Conservation (phyloP, 345 rosid species). For the Populus nigra region DNA sequence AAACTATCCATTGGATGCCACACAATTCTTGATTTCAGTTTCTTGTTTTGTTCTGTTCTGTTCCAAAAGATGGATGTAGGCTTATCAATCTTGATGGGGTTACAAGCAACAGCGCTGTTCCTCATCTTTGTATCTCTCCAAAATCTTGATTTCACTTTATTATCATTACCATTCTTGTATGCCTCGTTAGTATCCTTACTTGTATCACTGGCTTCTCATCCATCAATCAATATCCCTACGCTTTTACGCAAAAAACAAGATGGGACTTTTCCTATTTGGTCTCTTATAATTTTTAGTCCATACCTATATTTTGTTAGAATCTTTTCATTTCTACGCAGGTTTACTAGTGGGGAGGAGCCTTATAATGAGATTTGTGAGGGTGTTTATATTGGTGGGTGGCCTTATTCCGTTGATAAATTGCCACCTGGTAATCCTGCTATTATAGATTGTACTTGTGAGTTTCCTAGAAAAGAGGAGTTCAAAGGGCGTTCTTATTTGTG, state of each 20-base stretch:
- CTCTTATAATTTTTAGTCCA: slow-evolving; percentile 52
- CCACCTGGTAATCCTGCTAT: slow-evolving; percentile 74
- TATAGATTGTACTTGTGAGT: slow-evolving; percentile 69
- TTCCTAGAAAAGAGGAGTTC: slow-evolving; percentile 48
- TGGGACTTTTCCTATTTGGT: slow-evolving; percentile 63
- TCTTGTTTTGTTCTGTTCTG: neutral
- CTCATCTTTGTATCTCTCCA: slow-evolving; percentile 29
- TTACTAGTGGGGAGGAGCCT: slow-evolving; percentile 50
- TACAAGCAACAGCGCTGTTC: slow-evolving; percentile 38
- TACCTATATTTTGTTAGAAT: slow-evolving; percentile 47
- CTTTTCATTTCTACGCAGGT: slow-evolving; percentile 44
- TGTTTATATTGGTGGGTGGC: slow-evolving; percentile 74
- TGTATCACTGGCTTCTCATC: slow-evolving; percentile 30
- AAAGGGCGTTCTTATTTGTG: slow-evolving; percentile 50
- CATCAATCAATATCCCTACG: slow-evolving; percentile 25
- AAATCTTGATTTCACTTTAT: slow-evolving; percentile 27
- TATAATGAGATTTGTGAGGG: slow-evolving; percentile 53
- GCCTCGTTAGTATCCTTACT: slow-evolving; percentile 43
- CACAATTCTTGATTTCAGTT: neutral
- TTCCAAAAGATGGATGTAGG: slow-evolving; percentile 50
- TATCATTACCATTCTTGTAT: slow-evolving; percentile 51
- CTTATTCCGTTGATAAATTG: slow-evolving; percentile 36
- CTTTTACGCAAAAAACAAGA: slow-evolving; percentile 59
- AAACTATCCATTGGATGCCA: neutral
- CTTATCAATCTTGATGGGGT: slow-evolving; percentile 36